Conservation (phyloP, 2,329 filamentous ascomycete genomes). For the Diaporthe vaccinii region DNA sequence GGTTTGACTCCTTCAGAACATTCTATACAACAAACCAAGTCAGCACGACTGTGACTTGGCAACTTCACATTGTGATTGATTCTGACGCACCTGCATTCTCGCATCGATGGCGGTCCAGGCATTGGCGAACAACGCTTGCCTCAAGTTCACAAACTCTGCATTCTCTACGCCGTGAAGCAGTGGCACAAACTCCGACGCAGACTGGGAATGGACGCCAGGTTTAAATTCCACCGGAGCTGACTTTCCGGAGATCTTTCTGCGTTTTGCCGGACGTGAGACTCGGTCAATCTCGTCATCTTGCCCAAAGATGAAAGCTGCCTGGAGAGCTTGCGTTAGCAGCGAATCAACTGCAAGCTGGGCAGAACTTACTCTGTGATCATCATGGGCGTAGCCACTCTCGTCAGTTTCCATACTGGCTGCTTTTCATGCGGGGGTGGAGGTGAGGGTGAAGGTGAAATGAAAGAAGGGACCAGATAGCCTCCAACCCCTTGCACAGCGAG, state of each 20-base stretch:
- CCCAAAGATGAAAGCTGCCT: constrained; percentile 75
- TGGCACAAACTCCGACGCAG: constrained; percentile 57
- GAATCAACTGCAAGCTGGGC: not conserved
- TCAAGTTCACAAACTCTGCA: constrained; percentile 61
- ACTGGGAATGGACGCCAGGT: constrained; percentile 42
- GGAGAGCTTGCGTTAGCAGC: constrained; percentile 34
- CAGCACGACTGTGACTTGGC: not conserved
- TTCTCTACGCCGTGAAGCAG: constrained; percentile 69
- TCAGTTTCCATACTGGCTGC: constrained; percentile 32
- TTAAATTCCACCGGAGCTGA: constrained; percentile 36
- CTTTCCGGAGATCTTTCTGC: constrained; percentile 66
- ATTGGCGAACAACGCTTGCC: constrained; percentile 71
- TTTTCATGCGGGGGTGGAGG: not conserved
- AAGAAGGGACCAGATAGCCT: not conserved
- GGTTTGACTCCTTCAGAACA: constrained; percentile 72
- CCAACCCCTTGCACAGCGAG: constrained; percentile 5
- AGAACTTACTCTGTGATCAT: constrained; percentile 59
- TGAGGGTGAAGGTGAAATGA: not conserved
- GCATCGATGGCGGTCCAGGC: constrained; percentile 75
- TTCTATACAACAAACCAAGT: constrained; percentile 52
- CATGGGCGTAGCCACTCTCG: constrained; percentile 50
- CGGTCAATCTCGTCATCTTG: constrained; percentile 57
- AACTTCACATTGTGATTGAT: not conserved
- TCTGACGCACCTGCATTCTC: constrained; percentile 68
- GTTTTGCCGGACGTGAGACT: constrained; percentile 65